These are phyloP conservation scores for Starmerella riodocensis DNA, from an alignment of 805 yeast genomes.

Conservation along the genomic window DNA sequence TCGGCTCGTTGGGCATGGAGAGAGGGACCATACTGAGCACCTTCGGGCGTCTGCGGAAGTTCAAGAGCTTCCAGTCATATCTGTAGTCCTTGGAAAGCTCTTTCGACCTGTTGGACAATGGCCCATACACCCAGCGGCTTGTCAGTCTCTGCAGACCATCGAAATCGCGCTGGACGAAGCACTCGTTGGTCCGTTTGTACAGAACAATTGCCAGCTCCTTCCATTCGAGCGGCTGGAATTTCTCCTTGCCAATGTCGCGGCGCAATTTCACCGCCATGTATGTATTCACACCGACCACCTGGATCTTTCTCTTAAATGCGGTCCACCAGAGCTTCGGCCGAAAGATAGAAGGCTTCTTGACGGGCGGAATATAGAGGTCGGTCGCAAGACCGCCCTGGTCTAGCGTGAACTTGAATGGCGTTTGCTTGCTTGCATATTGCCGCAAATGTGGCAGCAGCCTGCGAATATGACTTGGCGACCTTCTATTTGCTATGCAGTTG, in stretches of 20 bases:
- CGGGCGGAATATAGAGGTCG: slow-evolving; percentile 30
- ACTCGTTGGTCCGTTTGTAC: slow-evolving; percentile 65
- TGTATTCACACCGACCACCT: slow-evolving; percentile 21
- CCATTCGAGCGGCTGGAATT: slow-evolving; percentile 49
- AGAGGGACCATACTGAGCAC: slow-evolving; percentile 56
- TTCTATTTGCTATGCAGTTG: no score
- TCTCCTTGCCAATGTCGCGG: slow-evolving; percentile 20
- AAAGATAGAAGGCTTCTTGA: slow-evolving; percentile 23
- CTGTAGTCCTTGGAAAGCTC: slow-evolving; percentile 45
- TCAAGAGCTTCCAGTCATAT: slow-evolving; percentile 64
- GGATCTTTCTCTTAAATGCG: slow-evolving; percentile 20
- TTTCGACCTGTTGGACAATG: slow-evolving; percentile 39
- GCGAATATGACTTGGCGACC: no score
- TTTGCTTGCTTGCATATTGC: slow-evolving; percentile 11
- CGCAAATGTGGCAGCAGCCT: no score
- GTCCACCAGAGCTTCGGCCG: slow-evolving; percentile 21
- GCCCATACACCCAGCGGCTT: slow-evolving; percentile 51
- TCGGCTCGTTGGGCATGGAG: slow-evolving; percentile 43
- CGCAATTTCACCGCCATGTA: slow-evolving; percentile 23
- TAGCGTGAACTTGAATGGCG: slow-evolving; percentile 20
- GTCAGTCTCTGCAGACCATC: slow-evolving; percentile 34
- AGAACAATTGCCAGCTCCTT: slow-evolving; percentile 70
- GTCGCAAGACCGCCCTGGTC: slow-evolving; percentile 24
- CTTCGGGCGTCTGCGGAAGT: slow-evolving; percentile 59
- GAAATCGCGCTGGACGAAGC: slow-evolving; percentile 54